Evolutionary conservation across 192 early-diverging fungal genomes (phyloP), one percentile per base, ranked within the genome.

Genomic region (Backusella tarrabulga): DNA sequence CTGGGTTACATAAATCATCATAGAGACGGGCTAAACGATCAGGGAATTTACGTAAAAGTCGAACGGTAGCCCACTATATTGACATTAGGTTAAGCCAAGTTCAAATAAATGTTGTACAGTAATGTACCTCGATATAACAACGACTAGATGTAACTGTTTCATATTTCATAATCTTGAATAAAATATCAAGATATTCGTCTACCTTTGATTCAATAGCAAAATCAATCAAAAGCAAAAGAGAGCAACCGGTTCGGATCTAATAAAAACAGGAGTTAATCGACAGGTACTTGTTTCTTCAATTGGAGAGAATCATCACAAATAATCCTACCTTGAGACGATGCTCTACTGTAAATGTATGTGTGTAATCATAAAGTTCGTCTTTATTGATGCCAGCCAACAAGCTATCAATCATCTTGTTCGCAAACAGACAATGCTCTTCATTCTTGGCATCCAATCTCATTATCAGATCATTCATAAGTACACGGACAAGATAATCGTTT

Each of bases 401-500:
- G 0, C 72, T 35, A 5, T 72, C 68, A n/a, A 82, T 29, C 19
- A 82, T n/a, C 17, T 54, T 41, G 32, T 75, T 74, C 17, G 82
- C 88, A n/a, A 89, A 68, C 21, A 41, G 23, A 1, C 17, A 46
- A 41, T 90, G 80, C 1, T 69, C 19, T 11, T 71, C 35, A 34
- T 75, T 75, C 7, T 46, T 71, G 0, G 32, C 34, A n/a, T 87
- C 75, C 17, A 90, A 66, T 21, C 78, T 78, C 12, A 81, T 21
- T n/a, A 91, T 66, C 11, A 91, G 21, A 29, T 76, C 80, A 67
- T 84, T 88, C 75, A 83, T 84, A 54, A 75, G 34, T 6, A 91
- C 85, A 8, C 90, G 83, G 14, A 90, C 83, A 34, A 77, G 54
- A 67, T 89, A 90, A 66, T 91, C 90, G 46, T 84, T 82, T 54